Conservation (phyloP, 169 alveolate species). For the Eimeria tenella region DNA sequence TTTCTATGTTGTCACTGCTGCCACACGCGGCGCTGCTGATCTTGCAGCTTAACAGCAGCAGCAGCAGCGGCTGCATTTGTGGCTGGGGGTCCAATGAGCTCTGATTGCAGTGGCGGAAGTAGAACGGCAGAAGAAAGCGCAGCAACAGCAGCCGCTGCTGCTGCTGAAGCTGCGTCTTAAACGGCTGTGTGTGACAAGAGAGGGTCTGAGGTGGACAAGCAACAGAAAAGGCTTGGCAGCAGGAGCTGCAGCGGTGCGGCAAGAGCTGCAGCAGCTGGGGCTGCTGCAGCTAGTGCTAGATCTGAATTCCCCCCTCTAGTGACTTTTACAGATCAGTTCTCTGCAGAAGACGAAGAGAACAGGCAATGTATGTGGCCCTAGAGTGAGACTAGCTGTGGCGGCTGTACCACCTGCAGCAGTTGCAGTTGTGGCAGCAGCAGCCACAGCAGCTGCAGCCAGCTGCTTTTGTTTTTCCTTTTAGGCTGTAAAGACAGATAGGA, state of each 20-base stretch:
- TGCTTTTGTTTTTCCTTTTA: background rate
- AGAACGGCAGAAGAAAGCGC: background rate
- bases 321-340: no score
- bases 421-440: background rate
- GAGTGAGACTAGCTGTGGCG: background rate
- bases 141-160: slow-evolving; percentile 3
- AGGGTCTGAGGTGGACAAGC: no score
- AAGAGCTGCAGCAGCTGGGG: background rate
- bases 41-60: slow-evolving; percentile 15
- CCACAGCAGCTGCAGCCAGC: slow-evolving; percentile 9
- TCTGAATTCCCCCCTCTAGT: no score
- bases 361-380: no score
- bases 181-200: background rate
- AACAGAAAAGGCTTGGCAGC: background rate
- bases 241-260: background rate
- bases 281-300: background rate
- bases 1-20: background rate
- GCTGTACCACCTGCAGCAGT: slow-evolving; percentile 8
- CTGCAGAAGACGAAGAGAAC: no score
- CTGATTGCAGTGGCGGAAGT: background rate
- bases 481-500: no score
- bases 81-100: background rate
- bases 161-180: background rate
- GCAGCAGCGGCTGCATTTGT: slow-evolving; percentile 35
- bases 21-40: slow-evolving; percentile 20